Conservation (phyloP, 1,284 basidiomycete genomes). For the Cronartium quercuum region DNA sequence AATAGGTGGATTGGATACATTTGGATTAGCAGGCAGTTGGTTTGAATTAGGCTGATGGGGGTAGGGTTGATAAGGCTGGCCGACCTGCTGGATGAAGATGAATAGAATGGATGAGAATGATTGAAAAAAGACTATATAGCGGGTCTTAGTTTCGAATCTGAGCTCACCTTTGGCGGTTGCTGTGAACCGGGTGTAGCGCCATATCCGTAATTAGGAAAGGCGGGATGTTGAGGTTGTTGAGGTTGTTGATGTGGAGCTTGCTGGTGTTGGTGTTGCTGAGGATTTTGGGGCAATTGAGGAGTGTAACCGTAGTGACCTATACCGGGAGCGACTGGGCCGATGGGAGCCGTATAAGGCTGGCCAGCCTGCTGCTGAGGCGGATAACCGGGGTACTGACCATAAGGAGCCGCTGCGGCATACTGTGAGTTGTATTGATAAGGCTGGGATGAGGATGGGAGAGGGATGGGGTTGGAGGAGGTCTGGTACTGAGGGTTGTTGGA, state of each 20-base stretch:
- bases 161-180: slow-evolving; percentile 29
- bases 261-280: slow-evolving; percentile 10
- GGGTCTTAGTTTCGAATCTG: background rate
- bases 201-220: slow-evolving; percentile 38
- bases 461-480: background rate
- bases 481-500: slow-evolving; percentile 27
- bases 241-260: background rate
- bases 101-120: background rate
- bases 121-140: too few species aligned
- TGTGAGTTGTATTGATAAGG: slow-evolving; percentile 18
- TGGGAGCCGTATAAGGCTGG: background rate
- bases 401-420: slow-evolving; percentile 3
- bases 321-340: background rate
- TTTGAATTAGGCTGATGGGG: slow-evolving; percentile 1
- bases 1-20: background rate
- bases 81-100: background rate
- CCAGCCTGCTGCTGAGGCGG: background rate
- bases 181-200: slow-evolving; percentile 20
- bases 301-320: background rate
- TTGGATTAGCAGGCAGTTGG: slow-evolving; percentile 13
- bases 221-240: slow-evolving; percentile 13
- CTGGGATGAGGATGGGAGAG: slow-evolving; percentile 3
- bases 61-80: slow-evolving; percentile 23
- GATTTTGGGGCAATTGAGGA: slow-evolving; percentile 13
- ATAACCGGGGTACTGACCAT: slow-evolving; percentile 10